phyloP scores from a whole-genome alignment of 352 stramenopile species.

The Hyaloperonospora brassicae region DNA sequence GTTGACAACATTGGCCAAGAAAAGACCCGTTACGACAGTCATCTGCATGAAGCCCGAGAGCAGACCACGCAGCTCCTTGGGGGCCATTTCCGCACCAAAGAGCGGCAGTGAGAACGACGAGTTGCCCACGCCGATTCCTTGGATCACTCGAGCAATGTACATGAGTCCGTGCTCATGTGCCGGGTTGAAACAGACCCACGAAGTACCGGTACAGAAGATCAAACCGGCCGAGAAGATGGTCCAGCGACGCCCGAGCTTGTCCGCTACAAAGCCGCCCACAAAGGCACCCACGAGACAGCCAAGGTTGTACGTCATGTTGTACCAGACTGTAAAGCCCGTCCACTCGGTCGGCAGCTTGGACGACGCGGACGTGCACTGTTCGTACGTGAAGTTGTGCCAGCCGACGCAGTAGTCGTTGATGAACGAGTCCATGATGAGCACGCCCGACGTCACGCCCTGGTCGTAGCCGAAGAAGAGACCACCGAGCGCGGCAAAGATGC shows the following conservation, averaged over 20 bases:
- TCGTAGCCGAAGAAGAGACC: slow-evolving; percentile 30
- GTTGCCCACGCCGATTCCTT: slow-evolving; percentile 32
- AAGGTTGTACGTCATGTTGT: slow-evolving; percentile 25
- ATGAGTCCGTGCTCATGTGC: slow-evolving; percentile 18
- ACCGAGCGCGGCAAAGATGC: slow-evolving; percentile 23
- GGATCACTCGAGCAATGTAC: slow-evolving; percentile 24
- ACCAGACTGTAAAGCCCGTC: slow-evolving; percentile 25
- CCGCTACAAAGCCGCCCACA: slow-evolving; percentile 17
- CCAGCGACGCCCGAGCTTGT: slow-evolving; percentile 26
- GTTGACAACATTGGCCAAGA: slow-evolving; percentile 35
- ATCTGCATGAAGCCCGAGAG: slow-evolving; percentile 38
- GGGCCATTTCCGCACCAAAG: slow-evolving; percentile 30
- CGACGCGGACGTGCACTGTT: slow-evolving; percentile 15
- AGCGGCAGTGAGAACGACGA: slow-evolving; percentile 24
- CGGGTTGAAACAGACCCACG: slow-evolving; percentile 24
- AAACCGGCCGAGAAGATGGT: slow-evolving; percentile 30
- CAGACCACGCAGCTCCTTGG: slow-evolving; percentile 25
- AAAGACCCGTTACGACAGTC: slow-evolving; percentile 28
- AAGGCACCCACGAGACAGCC: slow-evolving; percentile 19
- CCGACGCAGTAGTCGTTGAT: slow-evolving; percentile 33
- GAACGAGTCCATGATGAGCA: slow-evolving; percentile 42
- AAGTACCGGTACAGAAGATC: slow-evolving; percentile 33
- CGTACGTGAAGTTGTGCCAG: slow-evolving; percentile 25
- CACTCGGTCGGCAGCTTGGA: slow-evolving; percentile 23
- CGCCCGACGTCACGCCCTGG: slow-evolving; percentile 27